Evolutionary conservation across 441 rosid genomes (phyloP), one percentile per base, ranked within the genome.

Genomic region (Adansonia gregorii): DNA sequence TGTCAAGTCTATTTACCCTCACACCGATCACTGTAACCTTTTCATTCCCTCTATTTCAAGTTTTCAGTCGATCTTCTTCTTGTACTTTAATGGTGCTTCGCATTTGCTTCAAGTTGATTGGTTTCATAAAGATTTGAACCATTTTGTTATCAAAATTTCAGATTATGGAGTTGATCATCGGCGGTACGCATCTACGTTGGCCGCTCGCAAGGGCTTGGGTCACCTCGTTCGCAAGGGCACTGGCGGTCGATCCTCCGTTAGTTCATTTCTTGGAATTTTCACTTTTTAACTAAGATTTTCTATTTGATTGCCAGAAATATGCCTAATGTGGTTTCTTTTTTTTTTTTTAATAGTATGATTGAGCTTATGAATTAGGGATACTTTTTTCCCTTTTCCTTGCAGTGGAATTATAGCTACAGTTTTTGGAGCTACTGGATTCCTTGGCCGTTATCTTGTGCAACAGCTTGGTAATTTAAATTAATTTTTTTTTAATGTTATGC

Each of bases 361-460:
- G 61, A 9, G 63, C 58, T 43, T 64, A 27, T 49, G n/a, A 72
- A 8, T 71, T 35, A 73, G 55, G 4, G 45, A 61, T 19, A 67
- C 2, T 43, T 2, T 19, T 39, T 77, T 15, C 59, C 5, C 8
- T 64, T 56, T 73, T 52, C 59, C 81, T 78, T 84, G 80, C 89
- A 94, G 99, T 92, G 98, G 99, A 76, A 87, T 97, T 76, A 76
- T 97, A 76, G 98, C 99, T 83, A 89, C 98, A 6, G 99, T 94
- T 22, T 97, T 97, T 83, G 98, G 99, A 81, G 95, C 97, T 66
- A 97, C 99, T 8, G 99, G 98, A 64, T 97, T 97, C 81, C 93
- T 97, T 1, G 99, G 99, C 78, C 97, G 99, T 31, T 97, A 97
- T 90, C 87, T 97, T 79, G 99, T 97, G 78, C 99, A 94, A 85